A percentile compares a stretch with the other conserved stretches of the same genome.
These are phyloP conservation scores for Mycosarcoma mackinlayi DNA, from an alignment of 1,284 basidiomycete genomes.

Conservation along the genomic window DNA sequence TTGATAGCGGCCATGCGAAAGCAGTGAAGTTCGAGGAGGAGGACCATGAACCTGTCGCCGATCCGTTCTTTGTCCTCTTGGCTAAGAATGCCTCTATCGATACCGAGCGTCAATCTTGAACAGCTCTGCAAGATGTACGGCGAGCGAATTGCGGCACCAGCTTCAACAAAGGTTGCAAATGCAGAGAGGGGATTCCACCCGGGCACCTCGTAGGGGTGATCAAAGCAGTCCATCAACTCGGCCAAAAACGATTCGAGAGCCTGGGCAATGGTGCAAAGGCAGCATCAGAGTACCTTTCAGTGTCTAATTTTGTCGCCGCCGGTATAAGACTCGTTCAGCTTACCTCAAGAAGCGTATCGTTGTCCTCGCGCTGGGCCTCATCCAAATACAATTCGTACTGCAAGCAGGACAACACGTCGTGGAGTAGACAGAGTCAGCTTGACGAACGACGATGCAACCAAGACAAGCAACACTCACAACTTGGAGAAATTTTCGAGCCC, in stretches of 20 bases:
- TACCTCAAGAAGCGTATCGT: constrained; percentile 2
- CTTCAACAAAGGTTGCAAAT: constrained; percentile 22
- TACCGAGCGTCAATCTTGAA: constrained; percentile 25
- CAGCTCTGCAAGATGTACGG: constrained; percentile 12
- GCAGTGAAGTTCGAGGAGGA: constrained; percentile 1
- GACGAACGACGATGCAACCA: not conserved
- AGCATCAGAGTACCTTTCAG: not conserved
- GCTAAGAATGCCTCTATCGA: constrained; percentile 1
- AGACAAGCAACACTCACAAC: constrained; percentile 4
- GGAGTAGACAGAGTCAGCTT: not conserved
- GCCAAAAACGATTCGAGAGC: constrained; percentile 6
- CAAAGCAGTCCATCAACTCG: constrained; percentile 41
- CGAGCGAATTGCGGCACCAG: constrained; percentile 15
- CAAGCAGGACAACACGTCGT: too few relatives aligned
- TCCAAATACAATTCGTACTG: constrained; percentile 1
- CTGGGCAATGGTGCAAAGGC: constrained; percentile 1
- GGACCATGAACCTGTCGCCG: not conserved
- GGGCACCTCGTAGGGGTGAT: constrained; percentile 23
- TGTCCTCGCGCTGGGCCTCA: not conserved
- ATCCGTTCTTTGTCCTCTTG: constrained; percentile 6
- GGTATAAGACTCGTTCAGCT: too few relatives aligned
- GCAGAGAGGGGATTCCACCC: constrained; percentile 29
- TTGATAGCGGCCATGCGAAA: constrained; percentile 13
- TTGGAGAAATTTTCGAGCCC: constrained; percentile 10
- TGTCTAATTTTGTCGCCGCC: too few relatives aligned